phyloP scores from a whole-genome alignment of 495 filamentous ascomycete genomes.

The Hypoxylon fuscum region DNA sequence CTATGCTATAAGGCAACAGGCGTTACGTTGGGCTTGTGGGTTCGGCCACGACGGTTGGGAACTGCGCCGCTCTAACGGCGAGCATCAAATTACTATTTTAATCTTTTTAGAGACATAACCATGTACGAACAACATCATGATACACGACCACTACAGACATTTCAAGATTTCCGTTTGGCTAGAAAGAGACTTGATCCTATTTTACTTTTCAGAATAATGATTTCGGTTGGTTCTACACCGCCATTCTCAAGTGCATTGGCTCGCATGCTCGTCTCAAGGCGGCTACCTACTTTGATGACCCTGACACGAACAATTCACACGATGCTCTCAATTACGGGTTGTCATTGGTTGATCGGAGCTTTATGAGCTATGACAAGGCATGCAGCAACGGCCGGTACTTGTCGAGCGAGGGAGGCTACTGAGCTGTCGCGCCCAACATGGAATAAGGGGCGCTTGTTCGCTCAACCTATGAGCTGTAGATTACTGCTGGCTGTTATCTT shows the following conservation, averaged over 20 bases:
- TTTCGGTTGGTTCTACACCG: constrained; percentile 19
- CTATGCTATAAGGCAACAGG: constrained; percentile 20
- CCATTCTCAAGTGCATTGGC: constrained; percentile 11
- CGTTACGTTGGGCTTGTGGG: constrained; percentile 17
- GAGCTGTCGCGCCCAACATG: constrained; percentile 5
- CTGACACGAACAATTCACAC: constrained; percentile 6
- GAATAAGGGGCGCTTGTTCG: background rate
- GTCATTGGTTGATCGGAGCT: constrained; percentile 3
- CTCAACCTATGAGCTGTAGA: background rate
- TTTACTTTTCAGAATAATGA: constrained; percentile 18
- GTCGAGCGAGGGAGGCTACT: constrained; percentile 1
- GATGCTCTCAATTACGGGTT: background rate
- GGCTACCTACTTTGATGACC: constrained; percentile 10
- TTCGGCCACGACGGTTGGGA: constrained; percentile 3
- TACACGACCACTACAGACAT: constrained; percentile 20
- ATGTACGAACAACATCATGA: constrained; percentile 37
- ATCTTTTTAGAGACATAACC: constrained; percentile 26
- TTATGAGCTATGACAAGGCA: constrained; percentile 16
- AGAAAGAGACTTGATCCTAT: constrained; percentile 26
- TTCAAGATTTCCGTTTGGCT: constrained; percentile 27
- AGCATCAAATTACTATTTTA: constrained; percentile 14
- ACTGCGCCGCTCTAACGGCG: constrained; percentile 7
- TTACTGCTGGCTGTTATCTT: background rate
- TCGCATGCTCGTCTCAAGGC: constrained; percentile 3
- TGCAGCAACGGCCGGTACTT: constrained; percentile 23